Percentiles rank a stretch among this genome's conserved stretches.
phyloP scores from a whole-genome alignment of 805 yeast genomes.

The Saturnispora kantuleensis region DNA sequence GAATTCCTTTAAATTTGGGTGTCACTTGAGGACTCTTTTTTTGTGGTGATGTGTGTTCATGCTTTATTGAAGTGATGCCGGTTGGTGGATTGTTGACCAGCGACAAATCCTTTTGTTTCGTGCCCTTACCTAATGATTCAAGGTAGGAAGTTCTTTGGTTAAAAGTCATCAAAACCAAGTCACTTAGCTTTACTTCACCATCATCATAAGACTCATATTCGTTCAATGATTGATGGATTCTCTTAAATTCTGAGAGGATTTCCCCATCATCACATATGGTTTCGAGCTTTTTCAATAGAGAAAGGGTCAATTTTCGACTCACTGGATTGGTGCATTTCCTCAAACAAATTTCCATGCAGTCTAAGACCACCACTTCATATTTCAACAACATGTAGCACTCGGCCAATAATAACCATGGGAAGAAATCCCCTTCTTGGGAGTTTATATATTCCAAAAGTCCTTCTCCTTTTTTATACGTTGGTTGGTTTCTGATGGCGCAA shows the following conservation, averaged over 20 bases:
- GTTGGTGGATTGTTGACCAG: background rate
- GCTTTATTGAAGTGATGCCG: background rate
- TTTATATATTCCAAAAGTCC: conserved; percentile 10
- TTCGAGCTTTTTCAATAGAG: no score
- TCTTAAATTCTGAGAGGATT: no score
- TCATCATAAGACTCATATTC: no score
- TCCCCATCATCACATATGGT: no score
- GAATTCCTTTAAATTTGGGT: no score
- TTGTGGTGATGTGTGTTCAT: no score
- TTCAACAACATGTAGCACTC: conserved; percentile 39
- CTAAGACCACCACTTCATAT: conserved; percentile 43
- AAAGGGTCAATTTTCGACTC: background rate
- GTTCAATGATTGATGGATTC: no score
- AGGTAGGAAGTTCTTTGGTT: no score
- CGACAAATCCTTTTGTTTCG: background rate
- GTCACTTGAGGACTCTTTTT: no score
- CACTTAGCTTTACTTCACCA: no score
- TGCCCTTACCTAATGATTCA: no score
- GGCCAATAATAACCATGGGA: conserved; percentile 50
- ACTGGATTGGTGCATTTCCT: conserved; percentile 6
- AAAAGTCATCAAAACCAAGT: no score
- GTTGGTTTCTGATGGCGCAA: conserved; percentile 14
- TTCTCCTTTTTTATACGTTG: background rate
- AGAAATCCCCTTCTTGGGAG: conserved; percentile 34
- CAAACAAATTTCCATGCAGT: conserved; percentile 41